Percentiles rank a stretch among this genome's conserved stretches.
These are phyloP conservation scores for Trypanosoma mega DNA, from an alignment of 208 protist genomes.

Conservation along the genomic window DNA sequence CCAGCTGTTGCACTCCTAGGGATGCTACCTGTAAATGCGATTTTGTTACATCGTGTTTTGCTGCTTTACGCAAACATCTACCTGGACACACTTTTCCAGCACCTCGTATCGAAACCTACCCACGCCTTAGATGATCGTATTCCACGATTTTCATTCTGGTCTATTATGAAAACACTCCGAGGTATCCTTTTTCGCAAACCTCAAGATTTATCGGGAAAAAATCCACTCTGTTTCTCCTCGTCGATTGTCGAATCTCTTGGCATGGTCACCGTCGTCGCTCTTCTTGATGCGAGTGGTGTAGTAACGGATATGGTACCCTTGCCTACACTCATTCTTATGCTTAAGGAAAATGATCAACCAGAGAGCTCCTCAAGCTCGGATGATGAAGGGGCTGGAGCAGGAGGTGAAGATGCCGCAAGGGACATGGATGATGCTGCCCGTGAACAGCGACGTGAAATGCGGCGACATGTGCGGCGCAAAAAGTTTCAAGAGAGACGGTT, in stretches of 20 bases:
- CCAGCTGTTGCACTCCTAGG: constrained; percentile 77
- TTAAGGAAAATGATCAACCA: constrained; percentile 30
- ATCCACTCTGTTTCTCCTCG: constrained; percentile 67
- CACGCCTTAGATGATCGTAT: constrained; percentile 73
- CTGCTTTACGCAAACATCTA: constrained; percentile 86
- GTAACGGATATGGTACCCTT: constrained; percentile 91
- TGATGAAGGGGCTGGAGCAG: constrained; percentile 28
- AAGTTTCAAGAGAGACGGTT: constrained; percentile 82
- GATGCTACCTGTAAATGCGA: constrained; percentile 82
- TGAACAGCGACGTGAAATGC: constrained; percentile 64
- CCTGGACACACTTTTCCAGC: constrained; percentile 79
- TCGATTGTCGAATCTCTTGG: constrained; percentile 84
- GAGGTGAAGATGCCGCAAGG: neutral
- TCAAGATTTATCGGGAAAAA: constrained; percentile 43
- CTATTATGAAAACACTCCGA: constrained; percentile 51
- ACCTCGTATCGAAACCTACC: constrained; percentile 62
- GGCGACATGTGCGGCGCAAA: constrained; percentile 63
- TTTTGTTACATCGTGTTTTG: constrained; percentile 72
- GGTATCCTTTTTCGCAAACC: constrained; percentile 48
- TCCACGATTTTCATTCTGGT: constrained; percentile 70
- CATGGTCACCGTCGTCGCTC: constrained; percentile 80
- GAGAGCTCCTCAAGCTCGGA: constrained; percentile 55
- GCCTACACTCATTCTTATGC: constrained; percentile 65
- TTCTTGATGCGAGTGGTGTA: constrained; percentile 80
- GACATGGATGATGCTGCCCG: constrained; percentile 14